Conservation (phyloP, 768 basidiomycete genomes). For the Chalciporus sphaerocephalus region DNA sequence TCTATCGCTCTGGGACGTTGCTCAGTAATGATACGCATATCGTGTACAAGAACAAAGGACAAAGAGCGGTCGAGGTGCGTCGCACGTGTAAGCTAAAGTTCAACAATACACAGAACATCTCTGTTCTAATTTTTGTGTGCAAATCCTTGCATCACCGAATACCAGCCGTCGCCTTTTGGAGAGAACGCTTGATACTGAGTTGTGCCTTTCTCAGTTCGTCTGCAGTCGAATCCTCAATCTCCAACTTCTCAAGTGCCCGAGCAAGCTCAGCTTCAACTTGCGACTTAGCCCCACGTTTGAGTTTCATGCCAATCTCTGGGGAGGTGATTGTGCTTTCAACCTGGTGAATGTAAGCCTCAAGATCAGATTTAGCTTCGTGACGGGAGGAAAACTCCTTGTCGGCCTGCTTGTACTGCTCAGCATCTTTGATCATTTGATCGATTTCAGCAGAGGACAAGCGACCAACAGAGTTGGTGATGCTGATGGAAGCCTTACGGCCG, state of each 20-base stretch:
- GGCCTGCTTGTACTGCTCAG: conserved; percentile 93
- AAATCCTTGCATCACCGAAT: conserved; percentile 53
- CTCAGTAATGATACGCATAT: background rate
- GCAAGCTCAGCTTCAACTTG: conserved; percentile 98
- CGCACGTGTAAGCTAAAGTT: conserved; percentile 11
- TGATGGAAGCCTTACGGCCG: conserved; percentile 98
- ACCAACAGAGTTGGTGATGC: conserved; percentile 98
- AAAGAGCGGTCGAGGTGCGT: conserved; percentile 10
- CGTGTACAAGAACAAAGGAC: conserved; percentile 8
- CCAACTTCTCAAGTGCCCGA: conserved; percentile 95
- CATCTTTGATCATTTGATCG: conserved; percentile 99
- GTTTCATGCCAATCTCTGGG: conserved; percentile 96
- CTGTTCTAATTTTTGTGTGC: conserved; percentile 16
- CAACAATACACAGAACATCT: conserved; percentile 13
- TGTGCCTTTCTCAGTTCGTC: conserved; percentile 97
- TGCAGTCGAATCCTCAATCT: conserved; percentile 89
- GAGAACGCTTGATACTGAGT: conserved; percentile 89
- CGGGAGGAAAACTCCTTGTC: conserved; percentile 98
- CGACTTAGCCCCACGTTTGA: conserved; percentile 92
- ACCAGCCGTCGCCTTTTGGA: conserved; percentile 95
- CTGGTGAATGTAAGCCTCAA: conserved; percentile 96
- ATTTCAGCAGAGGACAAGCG: conserved; percentile 97
- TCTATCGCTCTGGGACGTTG: background rate
- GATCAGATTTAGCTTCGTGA: conserved; percentile 97
- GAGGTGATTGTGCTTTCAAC: conserved; percentile 95